Conservation (phyloP, 306 rosid species). For the Sechiopsis laciniata region DNA sequence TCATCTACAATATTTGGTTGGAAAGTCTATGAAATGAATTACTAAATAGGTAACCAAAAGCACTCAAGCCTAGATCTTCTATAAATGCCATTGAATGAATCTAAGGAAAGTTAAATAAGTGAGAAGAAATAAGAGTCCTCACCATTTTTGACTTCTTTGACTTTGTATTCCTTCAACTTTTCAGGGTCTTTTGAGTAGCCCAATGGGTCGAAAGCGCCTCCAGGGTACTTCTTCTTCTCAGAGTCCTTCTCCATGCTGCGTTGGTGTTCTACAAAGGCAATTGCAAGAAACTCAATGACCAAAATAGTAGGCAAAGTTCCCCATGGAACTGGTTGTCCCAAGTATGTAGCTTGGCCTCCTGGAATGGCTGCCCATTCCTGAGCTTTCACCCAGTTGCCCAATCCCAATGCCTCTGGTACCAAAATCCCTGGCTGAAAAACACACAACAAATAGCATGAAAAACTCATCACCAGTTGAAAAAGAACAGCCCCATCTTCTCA, state of each 20-base stretch:
- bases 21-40: too few relatives aligned
- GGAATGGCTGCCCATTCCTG: constrained; percentile 96
- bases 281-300: constrained; percentile 78
- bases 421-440: constrained; percentile 79
- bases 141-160: constrained; percentile 94
- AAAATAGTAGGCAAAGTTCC: constrained; percentile 88
- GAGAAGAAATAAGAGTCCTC: neutral
- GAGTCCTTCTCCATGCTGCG: constrained; percentile 97
- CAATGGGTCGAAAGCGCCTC: constrained; percentile 95
- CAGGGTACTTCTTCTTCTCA: constrained; percentile 96
- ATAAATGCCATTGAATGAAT: too few relatives aligned
- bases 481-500: neutral
- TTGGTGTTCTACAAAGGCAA: constrained; percentile 94
- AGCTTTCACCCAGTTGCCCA: constrained; percentile 96
- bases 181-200: constrained; percentile 98
- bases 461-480: neutral
- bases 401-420: constrained; percentile 92
- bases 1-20: too few relatives aligned
- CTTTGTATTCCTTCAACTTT: constrained; percentile 73
- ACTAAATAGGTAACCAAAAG: too few relatives aligned
- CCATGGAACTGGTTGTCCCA: constrained; percentile 98
- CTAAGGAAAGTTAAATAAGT: too few relatives aligned
- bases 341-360: constrained; percentile 93
- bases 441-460: neutral
- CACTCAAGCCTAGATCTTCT: too few relatives aligned